Evolutionary conservation across 345 rosid species (phyloP), one percentile per base, ranked within the genome.

Genomic region (Raphanus sativus): DNA sequence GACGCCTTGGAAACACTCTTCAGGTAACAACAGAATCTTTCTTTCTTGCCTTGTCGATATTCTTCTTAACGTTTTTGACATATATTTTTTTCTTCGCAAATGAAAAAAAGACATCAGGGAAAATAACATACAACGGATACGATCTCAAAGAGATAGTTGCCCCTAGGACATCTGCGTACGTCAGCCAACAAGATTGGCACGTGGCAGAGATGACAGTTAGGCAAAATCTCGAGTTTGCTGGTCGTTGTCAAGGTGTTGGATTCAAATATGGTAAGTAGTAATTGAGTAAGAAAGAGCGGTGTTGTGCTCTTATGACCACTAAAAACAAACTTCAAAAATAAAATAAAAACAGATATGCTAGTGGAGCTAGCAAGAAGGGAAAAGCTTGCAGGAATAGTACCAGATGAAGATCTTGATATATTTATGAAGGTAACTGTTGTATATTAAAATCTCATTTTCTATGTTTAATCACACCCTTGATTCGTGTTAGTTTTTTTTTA

Each of bases 351-450:
- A 95, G 99, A 95, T 83, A 95, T 95, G 99, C 89, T 95, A 55
- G 36, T 81, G 85, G 99, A 95, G 81, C 90, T 95, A 75, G 87
- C 97, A 69, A 86, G 99, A 80, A 90, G 98, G 68, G 99, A 95
- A 78, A 95, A 95, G 86, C 75, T 86, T 63, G 89, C 94, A 17
- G 97, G 96, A 71, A 92, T 95, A 71, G 90, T 90, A 77, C 98
- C 99, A 64, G 96, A 95, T 83, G 99, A 89, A 85, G 99, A 95
- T 84, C 99, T 95, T 75, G 99, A 95, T 78, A 90, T 95, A 76
- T 92, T 95, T 81, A 91, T 95, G 96, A 95, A 95, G 99, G 99
- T 92, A 64, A 79, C 12, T 71, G 16, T 28, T 58, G 48, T 13
- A 30, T 1, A 1, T 48, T n/a, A 61, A 30, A 61, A 30, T 4